Evolutionary conservation across 306 rosid species (phyloP), one percentile per base, ranked within the genome.

Genomic region (Chamaecrista fasciculata): DNA sequence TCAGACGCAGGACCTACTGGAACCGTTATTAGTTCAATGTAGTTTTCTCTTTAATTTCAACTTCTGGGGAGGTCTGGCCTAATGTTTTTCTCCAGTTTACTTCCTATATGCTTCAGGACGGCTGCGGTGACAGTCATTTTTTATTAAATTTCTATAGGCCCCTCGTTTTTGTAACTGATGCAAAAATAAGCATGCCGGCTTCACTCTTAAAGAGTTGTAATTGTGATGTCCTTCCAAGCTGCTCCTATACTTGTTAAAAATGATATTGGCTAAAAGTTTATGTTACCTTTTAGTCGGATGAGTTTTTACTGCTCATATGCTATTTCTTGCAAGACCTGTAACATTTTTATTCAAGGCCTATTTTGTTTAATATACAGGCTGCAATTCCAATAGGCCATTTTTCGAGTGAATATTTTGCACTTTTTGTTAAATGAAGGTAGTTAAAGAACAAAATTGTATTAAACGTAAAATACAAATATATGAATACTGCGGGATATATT

Each of bases 1-100:
- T 93, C 89, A 93, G 98, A 79, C 96, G 96, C 87, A 82, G 98
- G 81, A 93, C 98, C 66, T 93, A 87, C 93, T 90, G 98, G 98
- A 90, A 90, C 91, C 88, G 96, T 57, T 90, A 93, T 63, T 92
- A 90, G 92, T 76, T 80, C 47, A 51, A n/a, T n/a, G 24, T 63
- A 71, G 44, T 12, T 8, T 80, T 16, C 55, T 76, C 69, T 73
- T 67, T 71, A 43, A 14, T 79, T 24, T 69, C 58, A n/a, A 69
- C 36, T 76, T 55, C 55, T 28, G 71, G 76, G 53, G 80, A 69
- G 28, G 67, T 77, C 72, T 56, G 80, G 80, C 70, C 52, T 65
- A 76, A 72, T 78, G 77, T 76, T 77, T 31, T 69, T 69, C 49
- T 55, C 34, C 68, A 62, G 59, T 67, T 59, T 62, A 63, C 68